These are phyloP conservation scores for Solanum acaule DNA, from an alignment of 257 asterid species.

Conservation along the genomic window DNA sequence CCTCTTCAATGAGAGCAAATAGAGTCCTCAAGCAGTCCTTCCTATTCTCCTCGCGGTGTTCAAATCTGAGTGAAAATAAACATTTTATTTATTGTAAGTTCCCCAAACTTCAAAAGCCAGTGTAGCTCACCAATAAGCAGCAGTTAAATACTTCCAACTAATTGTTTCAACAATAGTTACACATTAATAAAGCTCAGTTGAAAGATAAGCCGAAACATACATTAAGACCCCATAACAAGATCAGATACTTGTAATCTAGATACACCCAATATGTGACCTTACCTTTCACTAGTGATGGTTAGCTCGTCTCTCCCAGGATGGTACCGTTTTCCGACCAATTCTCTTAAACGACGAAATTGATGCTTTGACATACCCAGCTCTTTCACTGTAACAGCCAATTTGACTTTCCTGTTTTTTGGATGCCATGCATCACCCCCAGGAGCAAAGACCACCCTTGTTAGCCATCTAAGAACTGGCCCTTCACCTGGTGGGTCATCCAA, in stretches of 20 bases:
- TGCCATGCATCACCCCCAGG: slow-evolving; percentile 99
- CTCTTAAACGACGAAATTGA: slow-evolving; percentile 70
- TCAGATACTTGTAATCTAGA: background rate
- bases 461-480: slow-evolving; percentile 91
- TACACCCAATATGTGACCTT: background rate
- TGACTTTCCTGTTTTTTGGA: slow-evolving; percentile 79
- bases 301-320: slow-evolving; percentile 91
- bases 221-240: background rate
- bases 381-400: slow-evolving; percentile 70
- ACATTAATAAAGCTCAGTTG: background rate
- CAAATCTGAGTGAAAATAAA: slow-evolving; percentile 40
- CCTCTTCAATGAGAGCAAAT: slow-evolving; percentile 65
- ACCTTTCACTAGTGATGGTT: slow-evolving; percentile 91
- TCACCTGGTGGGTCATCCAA: slow-evolving; percentile 78
- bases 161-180: background rate
- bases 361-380: slow-evolving; percentile 76
- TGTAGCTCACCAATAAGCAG: background rate
- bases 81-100: background rate
- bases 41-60: slow-evolving; percentile 88
- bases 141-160: background rate
- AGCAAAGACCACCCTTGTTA: slow-evolving; percentile 61
- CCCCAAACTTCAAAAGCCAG: background rate
- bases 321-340: slow-evolving; percentile 74
- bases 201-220: background rate
- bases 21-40: slow-evolving; percentile 93